Base-by-base conservation (phyloP, 1,139 yeast species). In the Suhomyces taliae region DNA sequence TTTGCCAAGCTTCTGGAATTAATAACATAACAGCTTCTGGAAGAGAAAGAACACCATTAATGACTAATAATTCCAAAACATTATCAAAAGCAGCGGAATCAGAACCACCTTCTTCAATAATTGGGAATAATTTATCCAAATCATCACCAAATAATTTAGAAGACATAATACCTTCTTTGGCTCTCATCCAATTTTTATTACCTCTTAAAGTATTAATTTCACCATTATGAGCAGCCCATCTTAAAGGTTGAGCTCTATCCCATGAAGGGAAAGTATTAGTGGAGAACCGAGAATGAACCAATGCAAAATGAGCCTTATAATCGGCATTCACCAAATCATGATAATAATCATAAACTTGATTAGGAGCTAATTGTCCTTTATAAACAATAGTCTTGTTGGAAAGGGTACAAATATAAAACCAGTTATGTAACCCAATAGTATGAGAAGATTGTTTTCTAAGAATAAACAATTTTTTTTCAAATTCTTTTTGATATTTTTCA, bases 61-160 rank as follows among this genome's bases (percentile, higher is more conserved):
- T 87, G 47, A 90, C 95, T 58, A 93, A 79, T 58, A 93, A 76
- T 69, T 93, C 99, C 61, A 93, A 79, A 24, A 93, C 98, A 62
- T 93, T 93, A 71, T 93, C 99, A 57, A 93, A 85, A 26, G 98
- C 97, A 45, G 97, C 99, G n/a, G 98, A 93, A 69, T 93, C 99
- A 31, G 97, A 90, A 46, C 98, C 99, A 58, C 98, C 98, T 71
- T 93, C 98, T 70, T 93, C 98, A 57, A 93, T 91, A 62, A 93
- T 87, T 26, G 99, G 99, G 69, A 86, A 91, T 54, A 93, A 77
- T 65, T 86, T 84, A 62, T 90, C 97, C 66, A 91, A 78, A 59
- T 90, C 96, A 46, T 90, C 97, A 55, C 96, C 97, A 66, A 93
- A 91, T 52, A 89, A 78, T 50, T 82, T 78, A 4, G 96, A 87